Evolutionary conservation across 2,329 filamentous ascomycete species (phyloP), one percentile per base, ranked within the genome.

Genomic region (Ophiocordyceps camponoti-saundersi): DNA sequence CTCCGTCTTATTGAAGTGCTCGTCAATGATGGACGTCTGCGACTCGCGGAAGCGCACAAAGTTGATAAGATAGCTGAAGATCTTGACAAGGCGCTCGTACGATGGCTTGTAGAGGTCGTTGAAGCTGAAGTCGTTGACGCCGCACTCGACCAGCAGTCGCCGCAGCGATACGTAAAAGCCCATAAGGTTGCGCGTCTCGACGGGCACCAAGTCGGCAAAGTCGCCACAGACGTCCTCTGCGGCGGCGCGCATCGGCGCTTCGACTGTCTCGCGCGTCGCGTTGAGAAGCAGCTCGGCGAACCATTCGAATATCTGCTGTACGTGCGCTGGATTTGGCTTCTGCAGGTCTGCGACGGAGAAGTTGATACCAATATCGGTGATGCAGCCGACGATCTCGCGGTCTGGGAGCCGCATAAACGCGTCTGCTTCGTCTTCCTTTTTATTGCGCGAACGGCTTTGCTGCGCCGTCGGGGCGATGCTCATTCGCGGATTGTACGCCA

Each of bases 301-400:
- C 83, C 88, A 94, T 72, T 98, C 92, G 60, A 96, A 94, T 46
- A 98, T 88, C 71, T 92, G 88, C 65, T 98, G 92, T 47, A 96
- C 89, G 58, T 95, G 88, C 50, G 90, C 78, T 3, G 92, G 83
- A 56, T 95, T 95, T 6, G 92, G 92, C 60, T 95, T 96, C 56
- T 90, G 80, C 40, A 98, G 75, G 65, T 98, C 90, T 50, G 83
- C 77, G 18, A 89, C 72, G 34, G 79, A 84, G 64, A 96, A 95
- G 26, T 79, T 80, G 57, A 96, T 89, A 49, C 90, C 90, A 57
- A 96, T 95, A 62, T 96, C 92, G 58, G 83, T 92, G 68, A 98
- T 95, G 65, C 92, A 98, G 61, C 85, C 88, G 55, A 90, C 90
- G 51, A 98, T 95, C 63, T 98, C 92, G 57, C 72, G 72, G 61